Evolutionary conservation across 2,329 filamentous ascomycete genomes (phyloP), one percentile per base, ranked within the genome.

Genomic region (Apiospora hydei): DNA sequence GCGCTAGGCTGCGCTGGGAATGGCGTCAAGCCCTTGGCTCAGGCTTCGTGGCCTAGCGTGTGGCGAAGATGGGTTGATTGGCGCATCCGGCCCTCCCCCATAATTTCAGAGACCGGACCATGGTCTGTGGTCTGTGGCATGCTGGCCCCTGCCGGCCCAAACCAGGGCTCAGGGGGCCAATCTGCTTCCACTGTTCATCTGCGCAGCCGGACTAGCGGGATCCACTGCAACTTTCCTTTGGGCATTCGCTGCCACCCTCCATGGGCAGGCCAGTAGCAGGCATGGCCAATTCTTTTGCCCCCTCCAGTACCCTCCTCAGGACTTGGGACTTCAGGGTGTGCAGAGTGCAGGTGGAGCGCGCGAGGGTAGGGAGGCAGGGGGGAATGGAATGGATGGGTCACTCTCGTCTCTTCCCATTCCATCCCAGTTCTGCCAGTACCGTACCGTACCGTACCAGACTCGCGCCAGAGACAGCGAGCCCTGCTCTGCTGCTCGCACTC

Each of bases 111-210:
- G 57, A 64, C 57, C 57, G 21, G 57, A 38, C 41, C 21, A 64
- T 64, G n/a, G n/a, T 30, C 26, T n/a, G 3, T 30, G 57, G 57
- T 64, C 57, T 64, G 57, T 64, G 57, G 57, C 57, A 64, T 64
- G 57, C 57, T 64, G 21, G 57, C 41, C 57, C 57, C 34, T 38
- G 57, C 57, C 57, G n/a, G 57, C 18, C 38, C 10, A 64, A 64
- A 64, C 57, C 57, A 41, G 34, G 57, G 57, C 57, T 64, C 57
- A 64, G 57, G 57, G 21, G 57, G 57, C 57, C 57, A 64, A 64
- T 64, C 57, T 64, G 57, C 57, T 64, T 64, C 57, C 57, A 64
- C 57, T 41, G 18, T 64, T 64, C 34, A 64, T 64, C 57, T 64
- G 57, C 57, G 34, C 41, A 34, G 57, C 13, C 21, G 21, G 34